These are phyloP conservation scores for Hysterangium stoloniferum DNA, from an alignment of 768 basidiomycete species.

Conservation along the genomic window DNA sequence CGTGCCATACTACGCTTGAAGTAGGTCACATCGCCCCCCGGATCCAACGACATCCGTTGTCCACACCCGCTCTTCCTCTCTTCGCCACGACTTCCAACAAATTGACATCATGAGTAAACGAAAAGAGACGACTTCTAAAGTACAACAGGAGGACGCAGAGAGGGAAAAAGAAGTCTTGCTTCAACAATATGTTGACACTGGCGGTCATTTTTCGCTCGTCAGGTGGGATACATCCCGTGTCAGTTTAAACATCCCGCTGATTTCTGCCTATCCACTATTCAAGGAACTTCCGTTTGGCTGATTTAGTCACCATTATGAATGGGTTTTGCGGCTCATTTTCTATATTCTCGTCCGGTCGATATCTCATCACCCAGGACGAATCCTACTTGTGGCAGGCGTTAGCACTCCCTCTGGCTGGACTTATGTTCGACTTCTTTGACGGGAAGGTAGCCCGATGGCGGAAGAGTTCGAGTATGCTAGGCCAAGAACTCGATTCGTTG, in stretches of 20 bases:
- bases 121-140: constrained; percentile 30
- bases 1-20: not conserved
- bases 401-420: constrained; percentile 80
- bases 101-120: constrained; percentile 48
- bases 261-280: constrained; percentile 15
- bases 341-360: constrained; percentile 87
- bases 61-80: not conserved
- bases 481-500: constrained; percentile 94
- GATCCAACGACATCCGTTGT: not conserved
- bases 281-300: constrained; percentile 96
- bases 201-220: constrained; percentile 96
- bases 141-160: constrained; percentile 18
- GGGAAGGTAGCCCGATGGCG: constrained; percentile 98
- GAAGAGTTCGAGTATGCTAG: constrained; percentile 90
- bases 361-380: constrained; percentile 72
- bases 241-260: constrained; percentile 16
- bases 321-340: constrained; percentile 97
- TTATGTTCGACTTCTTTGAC: constrained; percentile 97
- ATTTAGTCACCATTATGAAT: constrained; percentile 98
- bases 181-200: constrained; percentile 79
- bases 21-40: not conserved
- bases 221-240: constrained; percentile 43
- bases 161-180: constrained; percentile 40
- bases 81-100: constrained; percentile 3
- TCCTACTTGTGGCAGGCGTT: constrained; percentile 84